These are phyloP conservation scores for Neoboletus magnificus DNA, from an alignment of 768 basidiomycete species.

Conservation along the genomic window DNA sequence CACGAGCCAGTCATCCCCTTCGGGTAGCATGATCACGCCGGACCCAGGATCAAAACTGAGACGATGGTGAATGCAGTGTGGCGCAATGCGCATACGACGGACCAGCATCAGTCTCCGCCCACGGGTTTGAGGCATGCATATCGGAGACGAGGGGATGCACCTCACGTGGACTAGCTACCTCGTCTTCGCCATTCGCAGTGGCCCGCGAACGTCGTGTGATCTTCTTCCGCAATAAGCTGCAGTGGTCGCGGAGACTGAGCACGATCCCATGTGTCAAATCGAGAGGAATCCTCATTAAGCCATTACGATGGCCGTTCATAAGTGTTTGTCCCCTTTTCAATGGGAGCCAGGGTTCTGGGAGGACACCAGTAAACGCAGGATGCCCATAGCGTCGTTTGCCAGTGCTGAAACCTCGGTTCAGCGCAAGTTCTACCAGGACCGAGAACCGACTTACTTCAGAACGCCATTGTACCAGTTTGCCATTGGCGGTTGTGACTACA, in stretches of 20 bases:
- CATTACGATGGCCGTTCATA: slow-evolving; percentile 47
- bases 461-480: slow-evolving; percentile 92
- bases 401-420: slow-evolving; percentile 51
- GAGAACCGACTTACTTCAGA: slow-evolving; percentile 58
- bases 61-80: slow-evolving; percentile 45
- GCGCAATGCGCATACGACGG: slow-evolving; percentile 27
- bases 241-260: slow-evolving; percentile 73
- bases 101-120: slow-evolving; percentile 44
- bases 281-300: slow-evolving; percentile 35
- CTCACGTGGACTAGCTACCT: slow-evolving; percentile 2
- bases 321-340: slow-evolving; percentile 78
- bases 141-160: slow-evolving; percentile 27
- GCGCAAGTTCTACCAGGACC: neutral
- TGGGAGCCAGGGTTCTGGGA: slow-evolving; percentile 94
- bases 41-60: slow-evolving; percentile 83
- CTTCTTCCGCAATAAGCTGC: slow-evolving; percentile 47
- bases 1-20: slow-evolving; percentile 63
- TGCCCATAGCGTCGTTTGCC: slow-evolving; percentile 93
- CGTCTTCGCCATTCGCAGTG: slow-evolving; percentile 8
- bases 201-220: slow-evolving; percentile 12
- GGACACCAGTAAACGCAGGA: slow-evolving; percentile 86
- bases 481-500: slow-evolving; percentile 93
- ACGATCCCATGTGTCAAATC: slow-evolving; percentile 67
- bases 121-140: slow-evolving; percentile 46
- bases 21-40: slow-evolving; percentile 86